Percentiles rank a stretch among this genome's conserved stretches.
phyloP scores from a whole-genome alignment of 129 eudicot species.

The Rutidosis leptorrhynchoides region DNA sequence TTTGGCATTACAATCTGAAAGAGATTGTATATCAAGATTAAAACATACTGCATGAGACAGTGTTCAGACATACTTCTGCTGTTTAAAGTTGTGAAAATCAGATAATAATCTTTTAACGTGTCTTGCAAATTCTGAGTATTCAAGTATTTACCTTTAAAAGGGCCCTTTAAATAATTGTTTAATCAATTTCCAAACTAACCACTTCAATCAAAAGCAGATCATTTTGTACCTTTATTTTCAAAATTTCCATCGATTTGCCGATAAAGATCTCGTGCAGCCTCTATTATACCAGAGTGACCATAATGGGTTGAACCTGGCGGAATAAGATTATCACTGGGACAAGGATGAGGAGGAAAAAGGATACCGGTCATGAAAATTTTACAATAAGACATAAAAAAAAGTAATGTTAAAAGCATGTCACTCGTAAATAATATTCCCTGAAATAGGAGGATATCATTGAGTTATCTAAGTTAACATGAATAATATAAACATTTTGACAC shows the following conservation, averaged over 20 bases:
- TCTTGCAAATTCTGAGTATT: too few relatives aligned
- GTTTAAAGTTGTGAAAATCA: too few relatives aligned
- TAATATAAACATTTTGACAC: too few relatives aligned
- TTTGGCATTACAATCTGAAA: too few relatives aligned
- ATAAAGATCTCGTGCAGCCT: slow-evolving; percentile 59
- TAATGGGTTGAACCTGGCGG: slow-evolving; percentile 48
- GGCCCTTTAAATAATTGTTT: neutral
- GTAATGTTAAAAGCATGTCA: slow-evolving; percentile 4
- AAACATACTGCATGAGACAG: too few relatives aligned
- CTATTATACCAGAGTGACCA: slow-evolving; percentile 76
- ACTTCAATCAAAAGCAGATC: neutral
- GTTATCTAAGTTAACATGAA: too few relatives aligned
- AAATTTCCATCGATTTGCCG: slow-evolving; percentile 57
- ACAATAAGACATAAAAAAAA: slow-evolving; percentile 9
- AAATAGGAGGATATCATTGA: slow-evolving; percentile 1
- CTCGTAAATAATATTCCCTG: neutral
- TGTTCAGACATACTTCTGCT: too few relatives aligned
- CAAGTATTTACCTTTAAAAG: too few relatives aligned
- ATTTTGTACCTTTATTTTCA: slow-evolving; percentile 25
- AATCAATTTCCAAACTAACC: neutral
- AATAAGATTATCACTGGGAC: slow-evolving; percentile 50
- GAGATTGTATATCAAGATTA: too few relatives aligned
- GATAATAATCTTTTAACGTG: too few relatives aligned
- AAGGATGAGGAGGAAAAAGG: slow-evolving; percentile 33
- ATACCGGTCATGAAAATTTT: slow-evolving; percentile 34